Conservation (phyloP, 1,139 yeast genomes). For the Nakaseomyces nivariensis region DNA sequence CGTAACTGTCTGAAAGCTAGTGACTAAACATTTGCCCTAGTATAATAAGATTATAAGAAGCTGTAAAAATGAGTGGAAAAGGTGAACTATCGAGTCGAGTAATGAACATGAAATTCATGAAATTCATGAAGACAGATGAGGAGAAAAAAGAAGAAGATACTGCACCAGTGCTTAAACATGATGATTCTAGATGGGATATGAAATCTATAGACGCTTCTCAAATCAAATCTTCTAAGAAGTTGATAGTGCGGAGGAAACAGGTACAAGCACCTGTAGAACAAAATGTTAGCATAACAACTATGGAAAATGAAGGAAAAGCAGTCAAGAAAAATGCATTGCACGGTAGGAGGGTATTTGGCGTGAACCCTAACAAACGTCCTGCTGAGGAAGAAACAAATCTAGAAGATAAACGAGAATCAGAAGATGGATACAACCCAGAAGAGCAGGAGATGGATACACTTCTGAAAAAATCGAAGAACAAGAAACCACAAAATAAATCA, state of each 20-base stretch:
- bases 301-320: background rate
- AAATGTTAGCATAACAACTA: conserved; percentile 5
- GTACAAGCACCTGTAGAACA: background rate
- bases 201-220: background rate
- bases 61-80: conserved; percentile 10
- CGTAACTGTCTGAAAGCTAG: too few relatives aligned
- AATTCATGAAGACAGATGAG: conserved; percentile 33
- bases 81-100: conserved; percentile 30
- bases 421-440: conserved; percentile 22
- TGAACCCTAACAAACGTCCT: conserved; percentile 3
- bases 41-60: background rate
- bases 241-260: background rate
- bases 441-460: conserved; percentile 15
- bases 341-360: conserved; percentile 5
- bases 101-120: conserved; percentile 42
- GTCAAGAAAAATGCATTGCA: background rate
- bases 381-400: conserved; percentile 6
- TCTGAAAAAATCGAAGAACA: conserved; percentile 15
- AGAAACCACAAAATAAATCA: background rate
- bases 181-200: conserved; percentile 3
- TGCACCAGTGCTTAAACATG: background rate
- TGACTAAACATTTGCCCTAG: too few relatives aligned
- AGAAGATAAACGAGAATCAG: conserved; percentile 10
- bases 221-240: background rate
- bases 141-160: conserved; percentile 32